Evolutionary conservation across 352 stramenopile species (phyloP), one percentile per base, ranked within the genome.

Genomic region (Globisporangium rhizosaccharum): DNA sequence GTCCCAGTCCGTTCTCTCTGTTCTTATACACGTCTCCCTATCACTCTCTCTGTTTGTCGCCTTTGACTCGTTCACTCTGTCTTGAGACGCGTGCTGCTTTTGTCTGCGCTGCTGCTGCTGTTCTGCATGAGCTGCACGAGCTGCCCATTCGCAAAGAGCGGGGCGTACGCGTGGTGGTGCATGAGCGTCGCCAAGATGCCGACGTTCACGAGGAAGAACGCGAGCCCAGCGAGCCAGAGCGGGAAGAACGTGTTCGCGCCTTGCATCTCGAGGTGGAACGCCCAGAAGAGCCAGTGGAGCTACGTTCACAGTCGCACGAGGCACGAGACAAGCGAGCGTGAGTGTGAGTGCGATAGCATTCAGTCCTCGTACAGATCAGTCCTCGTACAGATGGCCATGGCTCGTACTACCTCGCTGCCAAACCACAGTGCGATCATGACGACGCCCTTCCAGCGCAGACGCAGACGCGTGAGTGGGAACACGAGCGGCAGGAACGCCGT

Each of bases 191-290:
- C 71, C 51, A 97, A 71, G 59, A 96, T 79, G 28, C 61, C 68
- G 15, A 96, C 71, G 54, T 97, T 97, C 23, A 90, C 83, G 0
- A 70, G 65, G 60, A 97, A 97, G 76, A 97, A 97, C n/a, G 73
- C 51, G 26, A 98, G 67, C 0, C 87, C 87, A 9, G 82, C 79
- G 15, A 95, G 26, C 92, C 92, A 98, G 18, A 97, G 67, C 25
- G 62, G 65, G 36, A 96, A 82, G 60, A 97, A 97, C 15, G 84
- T 96, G 63, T 96, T 96, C 41, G 77, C 44, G 51, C 90, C 90
- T 67, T 88, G 73, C 76, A 98, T 96, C 61, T 98, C 92, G 51
- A 98, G 68, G 50, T 85, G 67, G 63, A 87, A 97, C 6, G 90
- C 92, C 76, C 82, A 96, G 39, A 80, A 95, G 56, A 98, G 68